phyloP scores from a whole-genome alignment of 2,329 filamentous ascomycete species.

The Biscogniauxia sp. region DNA sequence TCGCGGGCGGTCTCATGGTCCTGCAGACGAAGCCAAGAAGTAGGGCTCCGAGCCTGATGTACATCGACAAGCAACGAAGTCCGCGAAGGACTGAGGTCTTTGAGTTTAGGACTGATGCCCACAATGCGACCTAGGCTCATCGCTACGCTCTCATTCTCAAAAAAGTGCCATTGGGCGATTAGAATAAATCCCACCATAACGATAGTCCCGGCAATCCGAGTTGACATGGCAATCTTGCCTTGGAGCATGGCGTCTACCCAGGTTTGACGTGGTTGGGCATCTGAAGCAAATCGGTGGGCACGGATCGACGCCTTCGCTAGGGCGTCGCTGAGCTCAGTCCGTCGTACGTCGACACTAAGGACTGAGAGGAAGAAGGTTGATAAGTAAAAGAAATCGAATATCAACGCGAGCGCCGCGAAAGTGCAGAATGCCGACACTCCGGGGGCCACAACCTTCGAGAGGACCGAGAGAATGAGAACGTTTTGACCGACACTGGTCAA shows the following conservation, averaged over 20 bases:
- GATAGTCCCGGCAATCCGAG: slow-evolving; percentile 70
- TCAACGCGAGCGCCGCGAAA: slow-evolving; percentile 71
- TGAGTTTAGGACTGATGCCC: slow-evolving; percentile 27
- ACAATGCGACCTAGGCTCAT: slow-evolving; percentile 37
- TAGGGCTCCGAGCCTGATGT: slow-evolving; percentile 73
- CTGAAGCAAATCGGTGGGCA: slow-evolving; percentile 25
- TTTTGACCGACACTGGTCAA: slow-evolving; percentile 69
- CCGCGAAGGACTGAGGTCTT: slow-evolving; percentile 25
- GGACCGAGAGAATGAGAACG: slow-evolving; percentile 59
- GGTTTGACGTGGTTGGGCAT: slow-evolving; percentile 37
- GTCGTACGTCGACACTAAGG: slow-evolving; percentile 73
- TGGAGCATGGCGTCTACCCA: slow-evolving; percentile 63
- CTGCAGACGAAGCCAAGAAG: slow-evolving; percentile 73
- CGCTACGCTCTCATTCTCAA: slow-evolving; percentile 54
- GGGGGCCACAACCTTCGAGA: slow-evolving; percentile 66
- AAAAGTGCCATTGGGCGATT: slow-evolving; percentile 76
- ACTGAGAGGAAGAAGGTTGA: slow-evolving; percentile 79
- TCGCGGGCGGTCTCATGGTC: slow-evolving; percentile 77
- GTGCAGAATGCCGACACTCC: slow-evolving; percentile 73
- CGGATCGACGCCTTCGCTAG: slow-evolving; percentile 55
- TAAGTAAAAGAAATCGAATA: slow-evolving; percentile 76
- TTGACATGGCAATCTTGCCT: slow-evolving; percentile 66
- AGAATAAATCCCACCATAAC: slow-evolving; percentile 72
- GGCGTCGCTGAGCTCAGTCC: slow-evolving; percentile 73
- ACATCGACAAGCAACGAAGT: slow-evolving; percentile 55